These are phyloP conservation scores for Hortaea werneckii DNA, from an alignment of 2,329 filamentous ascomycete genomes.

Conservation along the genomic window DNA sequence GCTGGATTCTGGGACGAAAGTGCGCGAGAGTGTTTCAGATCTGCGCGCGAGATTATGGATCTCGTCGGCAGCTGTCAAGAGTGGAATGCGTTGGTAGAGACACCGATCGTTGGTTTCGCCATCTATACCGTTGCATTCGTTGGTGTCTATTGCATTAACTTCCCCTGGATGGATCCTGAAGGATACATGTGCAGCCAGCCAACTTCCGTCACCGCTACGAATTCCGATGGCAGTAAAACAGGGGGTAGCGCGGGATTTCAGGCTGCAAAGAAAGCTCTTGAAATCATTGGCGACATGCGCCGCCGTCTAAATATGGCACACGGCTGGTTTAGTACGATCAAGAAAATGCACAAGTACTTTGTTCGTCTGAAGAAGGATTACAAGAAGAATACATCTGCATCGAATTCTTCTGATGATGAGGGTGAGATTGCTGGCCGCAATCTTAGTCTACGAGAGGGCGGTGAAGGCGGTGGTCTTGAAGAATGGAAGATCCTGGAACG, in stretches of 20 bases:
- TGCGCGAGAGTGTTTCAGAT: conserved; percentile 52
- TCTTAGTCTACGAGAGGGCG: conserved; percentile 24
- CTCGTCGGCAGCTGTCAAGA: conserved; percentile 53
- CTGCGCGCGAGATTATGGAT: conserved; percentile 54
- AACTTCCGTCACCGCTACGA: neutral
- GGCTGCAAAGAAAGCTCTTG: conserved; percentile 40
- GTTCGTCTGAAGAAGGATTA: conserved; percentile 42
- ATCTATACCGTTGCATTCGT: conserved; percentile 58
- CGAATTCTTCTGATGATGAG: conserved; percentile 18
- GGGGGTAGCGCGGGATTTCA: conserved; percentile 27
- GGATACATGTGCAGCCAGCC: conserved; percentile 38
- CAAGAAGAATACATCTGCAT: conserved; percentile 21
- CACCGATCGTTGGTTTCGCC: conserved; percentile 56
- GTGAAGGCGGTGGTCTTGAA: conserved; percentile 42
- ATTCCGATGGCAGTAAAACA: conserved; percentile 6
- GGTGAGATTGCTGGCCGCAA: conserved; percentile 19
- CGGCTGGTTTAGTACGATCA: conserved; percentile 45
- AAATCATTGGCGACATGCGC: conserved; percentile 44
- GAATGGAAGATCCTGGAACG: conserved; percentile 41
- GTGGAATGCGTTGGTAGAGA: conserved; percentile 53
- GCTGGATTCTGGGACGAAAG: conserved; percentile 52
- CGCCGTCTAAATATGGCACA: conserved; percentile 46
- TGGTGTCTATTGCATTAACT: conserved; percentile 55
- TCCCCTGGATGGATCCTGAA: conserved; percentile 56
- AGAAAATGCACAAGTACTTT: conserved; percentile 46